Evolutionary conservation across 441 rosid genomes (phyloP).

Genomic region (Syzygium malaccense): DNA sequence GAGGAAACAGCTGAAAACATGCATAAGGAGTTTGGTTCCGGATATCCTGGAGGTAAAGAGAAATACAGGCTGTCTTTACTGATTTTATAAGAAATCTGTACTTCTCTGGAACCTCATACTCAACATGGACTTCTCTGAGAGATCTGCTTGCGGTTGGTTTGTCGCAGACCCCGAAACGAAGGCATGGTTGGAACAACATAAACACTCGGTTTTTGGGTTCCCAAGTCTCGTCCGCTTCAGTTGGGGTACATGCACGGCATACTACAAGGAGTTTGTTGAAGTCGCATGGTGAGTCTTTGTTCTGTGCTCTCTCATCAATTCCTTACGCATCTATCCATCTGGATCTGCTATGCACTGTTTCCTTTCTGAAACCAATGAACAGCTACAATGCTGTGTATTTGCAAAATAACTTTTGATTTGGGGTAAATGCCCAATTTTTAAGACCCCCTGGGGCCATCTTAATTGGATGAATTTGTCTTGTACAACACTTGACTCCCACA

Average conservation of each 20-base stretch:
- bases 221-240: conserved; percentile 90
- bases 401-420: neutral
- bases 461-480: neutral
- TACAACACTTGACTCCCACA: neutral
- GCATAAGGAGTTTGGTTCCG: conserved; percentile 77
- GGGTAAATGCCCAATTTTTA: neutral
- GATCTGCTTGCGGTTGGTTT: conserved; percentile 13
- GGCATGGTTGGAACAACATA: conserved; percentile 69
- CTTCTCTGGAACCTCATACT: neutral
- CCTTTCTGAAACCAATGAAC: neutral
- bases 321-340: neutral
- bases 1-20: conserved; percentile 75
- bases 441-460: neutral
- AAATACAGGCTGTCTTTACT: neutral
- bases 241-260: conserved; percentile 90
- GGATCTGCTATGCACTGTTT: neutral
- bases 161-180: conserved; percentile 71
- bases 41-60: conserved; percentile 88
- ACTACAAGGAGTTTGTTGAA: conserved; percentile 53
- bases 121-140: neutral
- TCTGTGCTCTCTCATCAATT: neutral
- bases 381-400: neutral
- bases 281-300: conserved; percentile 57
- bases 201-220: conserved; percentile 79
- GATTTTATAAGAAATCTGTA: neutral